A percentile compares a stretch with the other conserved stretches of the same genome.
Conservation (phyloP, 176 grass and related monocot species). For the Cymbopogon citratus region DNA sequence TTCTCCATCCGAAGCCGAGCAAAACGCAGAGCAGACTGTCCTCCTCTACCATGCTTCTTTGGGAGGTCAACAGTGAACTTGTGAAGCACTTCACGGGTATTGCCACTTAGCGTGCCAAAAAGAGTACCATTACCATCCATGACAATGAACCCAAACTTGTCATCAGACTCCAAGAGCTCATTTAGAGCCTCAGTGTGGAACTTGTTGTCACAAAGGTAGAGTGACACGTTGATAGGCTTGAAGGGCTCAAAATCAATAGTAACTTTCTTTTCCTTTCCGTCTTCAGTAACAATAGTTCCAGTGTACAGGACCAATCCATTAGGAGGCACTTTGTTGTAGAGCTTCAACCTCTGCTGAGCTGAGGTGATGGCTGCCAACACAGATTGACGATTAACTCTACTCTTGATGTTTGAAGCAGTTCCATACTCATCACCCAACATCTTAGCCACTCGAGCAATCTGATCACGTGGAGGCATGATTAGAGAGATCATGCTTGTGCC, state of each 20-base stretch:
- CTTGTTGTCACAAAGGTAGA: slow-evolving; percentile 55
- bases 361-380: slow-evolving; percentile 51
- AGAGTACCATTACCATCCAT: slow-evolving; percentile 60
- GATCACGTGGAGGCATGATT: slow-evolving; percentile 56
- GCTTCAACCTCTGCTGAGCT: slow-evolving; percentile 55
- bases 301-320: slow-evolving; percentile 61
- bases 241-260: slow-evolving; percentile 56
- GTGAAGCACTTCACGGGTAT: slow-evolving; percentile 51
- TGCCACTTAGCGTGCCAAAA: slow-evolving; percentile 55
- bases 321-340: slow-evolving; percentile 48
- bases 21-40: slow-evolving; percentile 50
- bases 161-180: slow-evolving; percentile 55
- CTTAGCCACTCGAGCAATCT: slow-evolving; percentile 45
- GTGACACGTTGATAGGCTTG: slow-evolving; percentile 49
- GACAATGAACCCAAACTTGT: slow-evolving; percentile 52
- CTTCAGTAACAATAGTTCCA: slow-evolving; percentile 55
- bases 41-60: slow-evolving; percentile 57
- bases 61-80: slow-evolving; percentile 54
- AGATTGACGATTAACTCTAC: slow-evolving; percentile 54
- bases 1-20: slow-evolving; percentile 56
- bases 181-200: slow-evolving; percentile 52
- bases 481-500: slow-evolving; percentile 59
- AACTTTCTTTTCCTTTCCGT: slow-evolving; percentile 57
- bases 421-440: slow-evolving; percentile 59
- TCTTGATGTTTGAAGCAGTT: slow-evolving; percentile 53